Base-by-base conservation (phyloP, 2,329 filamentous ascomycete genomes). In the Mariannaea elegans region DNA sequence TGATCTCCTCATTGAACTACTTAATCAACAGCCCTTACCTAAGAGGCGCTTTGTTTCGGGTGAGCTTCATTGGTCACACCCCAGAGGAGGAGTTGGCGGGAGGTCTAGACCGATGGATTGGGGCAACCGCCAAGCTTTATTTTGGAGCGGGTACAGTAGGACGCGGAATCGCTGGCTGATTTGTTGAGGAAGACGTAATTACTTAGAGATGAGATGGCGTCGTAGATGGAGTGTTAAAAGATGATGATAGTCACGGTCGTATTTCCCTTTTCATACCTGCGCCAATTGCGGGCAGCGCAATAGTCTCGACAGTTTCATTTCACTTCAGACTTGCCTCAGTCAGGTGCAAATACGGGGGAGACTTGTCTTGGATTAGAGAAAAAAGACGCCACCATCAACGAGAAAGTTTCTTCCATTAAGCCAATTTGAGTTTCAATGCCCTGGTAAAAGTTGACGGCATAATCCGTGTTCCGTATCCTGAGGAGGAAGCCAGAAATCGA, bases 41-140 rank as follows among this genome's bases (percentile, higher is more conserved):
- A 62, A 44, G 58, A 47, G 27, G 24, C 46, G 47, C 41, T 32
- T 47, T 45, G 51, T 58, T 54, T 51, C 59, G 52, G 44, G 41
- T 29, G 34, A 59, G 59, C 61, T 57, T 63, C 51, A 66, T 61
- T 59, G 44, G 21, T 42, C 54, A 36, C 32, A 48, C 34, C 9
- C 66, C 61, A 58, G 63, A 51, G 48, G 18, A 41, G 63, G 67
- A 64, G 67, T 64, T 63, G 62, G 49, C 51, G 38, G 32, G 45
- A 59, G 56, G 66, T 64, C 65, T 56, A 68, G 66, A 66, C 66
- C 61, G 23, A 42, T 56, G 63, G 66, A 55, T 57, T 34, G 39
- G 48, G 52, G 34, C 50, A 41, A 27, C 14, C 13, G 48, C 48
- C 53, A 48, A 42, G 47, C 38, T 46, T 41, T 46, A 47, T 48